Evolutionary conservation across 805 yeast species (phyloP).

Genomic region (Barnettozyma siamensis): DNA sequence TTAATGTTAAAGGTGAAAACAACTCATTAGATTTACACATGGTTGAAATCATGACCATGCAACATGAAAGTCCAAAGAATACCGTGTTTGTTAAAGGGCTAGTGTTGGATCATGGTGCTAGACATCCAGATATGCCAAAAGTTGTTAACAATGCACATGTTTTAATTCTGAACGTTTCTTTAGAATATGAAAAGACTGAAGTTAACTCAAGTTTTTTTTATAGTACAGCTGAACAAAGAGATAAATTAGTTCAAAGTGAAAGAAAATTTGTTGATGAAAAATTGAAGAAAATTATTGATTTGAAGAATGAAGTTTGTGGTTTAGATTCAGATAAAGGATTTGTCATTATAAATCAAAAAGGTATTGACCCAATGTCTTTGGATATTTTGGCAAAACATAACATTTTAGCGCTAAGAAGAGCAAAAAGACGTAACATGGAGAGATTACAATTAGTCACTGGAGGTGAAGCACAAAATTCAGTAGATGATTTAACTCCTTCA

Average conservation of each 20-base stretch:
- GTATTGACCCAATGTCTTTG: conserved; percentile 96
- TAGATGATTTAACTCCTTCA: conserved; percentile 79
- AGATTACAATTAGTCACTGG: conserved; percentile 94
- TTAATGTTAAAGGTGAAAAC: conserved; percentile 59
- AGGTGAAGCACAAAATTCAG: conserved; percentile 96
- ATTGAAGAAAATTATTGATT: conserved; percentile 81
- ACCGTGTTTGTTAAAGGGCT: conserved; percentile 82
- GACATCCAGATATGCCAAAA: conserved; percentile 99
- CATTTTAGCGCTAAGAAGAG: conserved; percentile 92
- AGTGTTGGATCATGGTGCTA: conserved; percentile 95
- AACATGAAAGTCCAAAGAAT: conserved; percentile 79
- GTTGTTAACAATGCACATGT: conserved; percentile 77
- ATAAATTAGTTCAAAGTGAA: conserved; percentile 88
- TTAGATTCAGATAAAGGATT: conserved; percentile 68
- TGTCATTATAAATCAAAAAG: conserved; percentile 95
- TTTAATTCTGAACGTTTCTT: conserved; percentile 83
- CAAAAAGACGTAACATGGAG: conserved; percentile 99
- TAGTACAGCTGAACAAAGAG: conserved; percentile 93
- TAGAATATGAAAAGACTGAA: conserved; percentile 97
- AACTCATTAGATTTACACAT: conserved; percentile 82
- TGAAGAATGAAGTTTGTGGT: conserved; percentile 89
- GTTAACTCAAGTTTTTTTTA: conserved; percentile 95
- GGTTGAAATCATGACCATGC: conserved; percentile 99
- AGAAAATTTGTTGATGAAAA: conserved; percentile 93
- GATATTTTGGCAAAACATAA: conserved; percentile 91